phyloP scores from a whole-genome alignment of 371 early-diverging fungal species.

The Chytridium lagenaria region DNA sequence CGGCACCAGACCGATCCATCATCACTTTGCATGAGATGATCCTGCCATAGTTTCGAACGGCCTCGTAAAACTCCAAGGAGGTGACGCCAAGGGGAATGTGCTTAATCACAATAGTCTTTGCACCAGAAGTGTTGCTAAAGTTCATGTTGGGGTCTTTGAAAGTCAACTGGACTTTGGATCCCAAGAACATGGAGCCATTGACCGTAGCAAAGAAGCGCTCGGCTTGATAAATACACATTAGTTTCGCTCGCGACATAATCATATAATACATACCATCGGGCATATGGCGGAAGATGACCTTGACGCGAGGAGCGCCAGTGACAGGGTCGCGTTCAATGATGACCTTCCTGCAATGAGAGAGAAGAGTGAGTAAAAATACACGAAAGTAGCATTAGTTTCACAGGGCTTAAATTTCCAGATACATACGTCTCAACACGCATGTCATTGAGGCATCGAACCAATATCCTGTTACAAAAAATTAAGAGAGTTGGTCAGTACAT shows the following conservation, averaged over 20 bases:
- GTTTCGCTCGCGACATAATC: neutral
- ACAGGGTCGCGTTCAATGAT: conserved; percentile 44
- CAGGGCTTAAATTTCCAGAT: neutral
- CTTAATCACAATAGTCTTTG: conserved; percentile 47
- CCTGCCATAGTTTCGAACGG: conserved; percentile 42
- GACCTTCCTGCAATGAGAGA: conserved; percentile 44
- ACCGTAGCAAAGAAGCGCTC: conserved; percentile 52
- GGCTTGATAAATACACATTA: conserved; percentile 26
- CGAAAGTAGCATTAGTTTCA: neutral
- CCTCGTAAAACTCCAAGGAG: conserved; percentile 45
- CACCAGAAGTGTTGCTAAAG: conserved; percentile 50
- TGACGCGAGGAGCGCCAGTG: conserved; percentile 38
- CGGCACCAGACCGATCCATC: conserved; percentile 47
- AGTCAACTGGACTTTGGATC: conserved; percentile 48
- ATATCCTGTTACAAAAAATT: conserved; percentile 31
- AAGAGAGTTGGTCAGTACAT: no score
- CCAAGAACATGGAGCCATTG: conserved; percentile 51
- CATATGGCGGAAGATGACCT: conserved; percentile 45
- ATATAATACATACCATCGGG: conserved; percentile 38
- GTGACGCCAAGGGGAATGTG: conserved; percentile 49
- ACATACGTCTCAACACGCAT: conserved; percentile 42
- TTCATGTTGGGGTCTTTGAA: conserved; percentile 54
- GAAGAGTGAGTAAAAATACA: neutral
- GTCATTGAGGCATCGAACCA: conserved; percentile 45
- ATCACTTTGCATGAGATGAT: conserved; percentile 55